Evolutionary conservation across 768 basidiomycete species (phyloP).

Genomic region (Filobasidium floriforme): DNA sequence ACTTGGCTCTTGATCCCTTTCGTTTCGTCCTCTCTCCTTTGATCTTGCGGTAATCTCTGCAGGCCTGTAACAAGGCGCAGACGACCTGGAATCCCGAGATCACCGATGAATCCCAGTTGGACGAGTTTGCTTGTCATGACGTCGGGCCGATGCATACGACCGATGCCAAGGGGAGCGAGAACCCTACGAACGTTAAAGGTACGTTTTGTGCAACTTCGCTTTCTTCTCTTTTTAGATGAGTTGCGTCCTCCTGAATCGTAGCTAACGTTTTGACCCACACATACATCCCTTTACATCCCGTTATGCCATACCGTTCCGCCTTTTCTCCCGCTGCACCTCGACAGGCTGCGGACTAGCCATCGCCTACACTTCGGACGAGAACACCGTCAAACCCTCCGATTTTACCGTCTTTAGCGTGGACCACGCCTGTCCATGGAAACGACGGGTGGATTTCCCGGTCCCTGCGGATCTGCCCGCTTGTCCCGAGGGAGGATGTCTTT

Average conservation of each 20-base stretch:
- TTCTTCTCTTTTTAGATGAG: no score
- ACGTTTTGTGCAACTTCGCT: conserved; percentile 22
- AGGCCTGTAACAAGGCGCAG: conserved; percentile 29
- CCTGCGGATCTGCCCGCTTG: conserved; percentile 41
- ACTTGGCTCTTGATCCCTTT: no score
- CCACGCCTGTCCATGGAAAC: conserved; percentile 38
- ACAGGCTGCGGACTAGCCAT: conserved; percentile 27
- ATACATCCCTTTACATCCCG: no score
- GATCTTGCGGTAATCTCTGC: neutral
- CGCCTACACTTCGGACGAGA: conserved; percentile 33
- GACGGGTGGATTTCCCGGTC: conserved; percentile 41
- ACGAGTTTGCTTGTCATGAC: conserved; percentile 22
- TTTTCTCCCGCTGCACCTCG: neutral
- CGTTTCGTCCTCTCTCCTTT: conserved; percentile 25
- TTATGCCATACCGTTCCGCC: neutral
- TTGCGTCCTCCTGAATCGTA: no score
- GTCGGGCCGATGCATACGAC: conserved; percentile 40
- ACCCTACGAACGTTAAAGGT: conserved; percentile 37
- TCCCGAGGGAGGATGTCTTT: conserved; percentile 40
- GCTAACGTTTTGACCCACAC: no score
- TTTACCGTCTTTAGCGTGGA: conserved; percentile 35
- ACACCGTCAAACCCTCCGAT: conserved; percentile 33
- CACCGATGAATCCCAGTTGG: neutral
- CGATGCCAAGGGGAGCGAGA: conserved; percentile 30
- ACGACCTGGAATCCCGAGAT: conserved; percentile 21